Conservation (phyloP, 495 filamentous ascomycete species). For the Neurospora sp. region DNA sequence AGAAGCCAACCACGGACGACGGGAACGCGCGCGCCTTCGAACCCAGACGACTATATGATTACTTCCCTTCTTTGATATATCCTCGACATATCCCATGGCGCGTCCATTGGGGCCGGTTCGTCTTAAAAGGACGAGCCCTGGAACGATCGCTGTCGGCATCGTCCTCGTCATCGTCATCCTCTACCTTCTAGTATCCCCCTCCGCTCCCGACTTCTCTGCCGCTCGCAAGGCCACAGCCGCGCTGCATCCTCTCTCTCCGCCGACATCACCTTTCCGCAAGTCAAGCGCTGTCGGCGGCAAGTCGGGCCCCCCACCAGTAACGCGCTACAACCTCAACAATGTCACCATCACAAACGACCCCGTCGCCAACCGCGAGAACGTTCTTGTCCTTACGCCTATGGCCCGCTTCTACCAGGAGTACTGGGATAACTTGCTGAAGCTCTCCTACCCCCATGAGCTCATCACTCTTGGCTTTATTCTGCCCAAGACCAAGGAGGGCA, state of each 20-base stretch:
- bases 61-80: slow-evolving; percentile 9
- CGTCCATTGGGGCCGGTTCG: slow-evolving; percentile 46
- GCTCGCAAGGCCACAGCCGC: slow-evolving; percentile 46
- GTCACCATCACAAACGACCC: slow-evolving; percentile 72
- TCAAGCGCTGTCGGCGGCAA: slow-evolving; percentile 46
- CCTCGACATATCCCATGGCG: slow-evolving; percentile 28
- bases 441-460: slow-evolving; percentile 85
- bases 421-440: slow-evolving; percentile 85
- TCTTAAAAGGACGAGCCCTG: slow-evolving; percentile 44
- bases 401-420: slow-evolving; percentile 87
- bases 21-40: neutral
- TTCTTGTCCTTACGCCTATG: slow-evolving; percentile 88
- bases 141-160: slow-evolving; percentile 39
- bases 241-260: slow-evolving; percentile 67
- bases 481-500: slow-evolving; percentile 82
- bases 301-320: slow-evolving; percentile 68
- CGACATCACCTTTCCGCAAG: slow-evolving; percentile 74
- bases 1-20: neutral
- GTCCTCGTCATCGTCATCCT: slow-evolving; percentile 44
- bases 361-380: slow-evolving; percentile 65
- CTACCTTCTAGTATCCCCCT: slow-evolving; percentile 39
- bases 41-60: neutral
- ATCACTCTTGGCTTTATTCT: slow-evolving; percentile 96
- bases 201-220: slow-evolving; percentile 31
- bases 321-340: slow-evolving; percentile 89